These are phyloP conservation scores for Salvia splendens DNA, from an alignment of 257 asterid genomes.

Conservation along the genomic window DNA sequence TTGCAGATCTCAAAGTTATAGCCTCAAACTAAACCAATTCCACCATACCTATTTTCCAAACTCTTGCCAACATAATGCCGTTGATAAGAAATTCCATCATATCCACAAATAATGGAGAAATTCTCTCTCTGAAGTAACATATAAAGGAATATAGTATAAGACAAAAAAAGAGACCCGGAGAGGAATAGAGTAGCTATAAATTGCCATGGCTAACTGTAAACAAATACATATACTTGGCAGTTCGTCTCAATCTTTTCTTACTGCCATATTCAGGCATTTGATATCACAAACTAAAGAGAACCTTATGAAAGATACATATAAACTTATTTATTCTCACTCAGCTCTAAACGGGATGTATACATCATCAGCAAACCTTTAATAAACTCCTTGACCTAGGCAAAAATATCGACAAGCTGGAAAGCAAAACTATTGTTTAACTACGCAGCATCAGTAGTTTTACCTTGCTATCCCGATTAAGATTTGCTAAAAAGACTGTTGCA, in stretches of 20 bases:
- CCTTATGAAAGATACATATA: too few species aligned
- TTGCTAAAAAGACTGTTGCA: conserved; percentile 2
- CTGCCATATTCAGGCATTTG: neutral
- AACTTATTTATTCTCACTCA: too few species aligned
- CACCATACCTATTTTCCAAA: conserved; percentile 49
- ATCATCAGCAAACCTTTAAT: too few species aligned
- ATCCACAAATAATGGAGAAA: conserved; percentile 61
- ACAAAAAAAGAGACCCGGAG: neutral
- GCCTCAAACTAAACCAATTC: conserved; percentile 19
- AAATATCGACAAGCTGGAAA: too few species aligned
- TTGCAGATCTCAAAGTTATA: conserved; percentile 10
- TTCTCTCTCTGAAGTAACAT: conserved; percentile 52
- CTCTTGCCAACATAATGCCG: conserved; percentile 56
- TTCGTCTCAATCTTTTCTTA: neutral
- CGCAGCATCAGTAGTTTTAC: too few species aligned
- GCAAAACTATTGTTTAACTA: too few species aligned
- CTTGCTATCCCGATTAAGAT: too few species aligned
- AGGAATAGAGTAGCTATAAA: conserved; percentile 1
- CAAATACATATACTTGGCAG: neutral
- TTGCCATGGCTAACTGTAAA: neutral
- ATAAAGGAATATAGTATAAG: conserved; percentile 12
- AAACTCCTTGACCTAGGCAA: neutral
- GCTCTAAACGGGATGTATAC: too few species aligned
- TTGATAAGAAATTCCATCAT: conserved; percentile 59
- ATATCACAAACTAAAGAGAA: neutral